A percentile compares a stretch with the other conserved stretches of the same genome.
Conservation (phyloP, 768 basidiomycete genomes). For the Kwoniella dejecticola region DNA sequence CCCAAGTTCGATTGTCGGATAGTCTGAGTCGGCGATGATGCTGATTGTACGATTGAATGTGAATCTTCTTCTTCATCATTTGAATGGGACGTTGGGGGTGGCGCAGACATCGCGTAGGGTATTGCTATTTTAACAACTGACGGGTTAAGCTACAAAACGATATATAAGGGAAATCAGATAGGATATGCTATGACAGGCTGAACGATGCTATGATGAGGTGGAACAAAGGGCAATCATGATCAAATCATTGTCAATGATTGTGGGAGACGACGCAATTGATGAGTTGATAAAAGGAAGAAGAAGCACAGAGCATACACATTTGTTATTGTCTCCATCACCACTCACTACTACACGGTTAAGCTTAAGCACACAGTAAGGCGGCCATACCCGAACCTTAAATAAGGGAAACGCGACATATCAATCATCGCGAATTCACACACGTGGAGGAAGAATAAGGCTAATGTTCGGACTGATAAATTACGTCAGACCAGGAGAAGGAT, state of each 20-base stretch:
- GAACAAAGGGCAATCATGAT: constrained; percentile 12
- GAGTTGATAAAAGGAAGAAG: neutral
- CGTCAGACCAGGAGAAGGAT: neutral
- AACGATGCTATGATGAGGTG: neutral
- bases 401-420: neutral
- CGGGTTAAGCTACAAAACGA: neutral
- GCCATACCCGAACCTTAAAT: constrained; percentile 15
- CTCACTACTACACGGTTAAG: neutral
- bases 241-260: neutral
- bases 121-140: neutral
- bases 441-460: neutral
- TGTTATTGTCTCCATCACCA: too few species aligned
- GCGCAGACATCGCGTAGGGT: constrained; percentile 12
- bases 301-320: neutral
- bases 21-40: constrained; percentile 38
- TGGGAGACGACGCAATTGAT: neutral
- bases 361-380: neutral
- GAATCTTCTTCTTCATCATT: neutral
- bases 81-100: neutral
- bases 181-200: neutral
- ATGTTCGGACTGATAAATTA: neutral
- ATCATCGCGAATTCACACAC: neutral
- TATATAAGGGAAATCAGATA: neutral
- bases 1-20: constrained; percentile 19
- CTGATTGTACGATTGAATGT: constrained; percentile 11